Evolutionary conservation across 106 monocot species (phyloP).

Genomic region (Iris macrosiphon): DNA sequence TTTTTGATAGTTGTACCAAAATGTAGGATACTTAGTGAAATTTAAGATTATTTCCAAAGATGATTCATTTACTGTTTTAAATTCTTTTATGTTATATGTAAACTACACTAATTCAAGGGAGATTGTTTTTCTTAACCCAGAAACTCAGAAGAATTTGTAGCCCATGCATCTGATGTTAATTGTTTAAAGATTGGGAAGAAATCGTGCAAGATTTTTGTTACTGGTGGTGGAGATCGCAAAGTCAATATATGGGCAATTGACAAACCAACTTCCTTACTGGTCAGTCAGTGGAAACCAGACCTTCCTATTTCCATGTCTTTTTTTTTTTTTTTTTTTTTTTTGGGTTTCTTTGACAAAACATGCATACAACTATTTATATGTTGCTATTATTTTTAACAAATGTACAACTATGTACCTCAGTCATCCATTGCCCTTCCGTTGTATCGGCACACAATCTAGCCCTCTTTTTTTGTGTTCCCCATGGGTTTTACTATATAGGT

Average conservation of each 20-base stretch:
- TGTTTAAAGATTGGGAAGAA: slow-evolving; percentile 86
- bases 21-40: no score
- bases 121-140: slow-evolving; percentile 22
- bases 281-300: slow-evolving; percentile 32
- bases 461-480: no score
- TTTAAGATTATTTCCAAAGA: no score
- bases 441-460: no score
- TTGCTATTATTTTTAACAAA: not conserved
- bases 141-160: slow-evolving; percentile 67
- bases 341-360: not conserved
- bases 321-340: not conserved
- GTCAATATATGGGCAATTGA: slow-evolving; percentile 84
- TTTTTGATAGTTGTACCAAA: no score
- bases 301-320: not conserved
- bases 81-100: no score
- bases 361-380: not conserved
- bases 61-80: no score
- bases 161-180: slow-evolving; percentile 65
- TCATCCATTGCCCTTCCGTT: no score
- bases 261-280: slow-evolving; percentile 55
- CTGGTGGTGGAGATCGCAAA: slow-evolving; percentile 74
- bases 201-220: slow-evolving; percentile 60
- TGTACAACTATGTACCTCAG: no score
- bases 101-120: no score
- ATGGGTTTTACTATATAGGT: no score